A percentile compares a stretch with the other conserved stretches of the same genome.
phyloP scores from a whole-genome alignment of 1,139 yeast species.

The Magnusiomyces paraingens region DNA sequence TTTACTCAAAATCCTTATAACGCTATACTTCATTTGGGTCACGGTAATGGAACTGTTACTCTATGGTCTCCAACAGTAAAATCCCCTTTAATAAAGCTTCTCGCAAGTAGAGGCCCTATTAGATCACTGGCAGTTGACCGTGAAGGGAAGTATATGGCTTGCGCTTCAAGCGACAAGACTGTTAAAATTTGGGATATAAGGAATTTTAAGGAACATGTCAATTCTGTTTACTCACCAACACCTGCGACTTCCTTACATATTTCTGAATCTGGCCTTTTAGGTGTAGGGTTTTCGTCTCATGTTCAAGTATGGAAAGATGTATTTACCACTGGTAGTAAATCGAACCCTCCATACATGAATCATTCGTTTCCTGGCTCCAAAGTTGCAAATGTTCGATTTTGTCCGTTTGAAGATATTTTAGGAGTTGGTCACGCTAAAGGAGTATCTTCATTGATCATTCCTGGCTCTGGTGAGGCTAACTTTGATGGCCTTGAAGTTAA shows the following conservation, averaged over 20 bases:
- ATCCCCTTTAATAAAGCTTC: constrained; percentile 76
- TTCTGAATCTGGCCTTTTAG: constrained; percentile 80
- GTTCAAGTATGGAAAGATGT: constrained; percentile 54
- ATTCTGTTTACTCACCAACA: constrained; percentile 65
- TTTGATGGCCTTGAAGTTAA: constrained; percentile 90
- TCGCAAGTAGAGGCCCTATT: constrained; percentile 80
- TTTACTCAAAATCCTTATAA: constrained; percentile 93
- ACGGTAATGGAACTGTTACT: constrained; percentile 85
- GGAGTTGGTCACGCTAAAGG: constrained; percentile 84
- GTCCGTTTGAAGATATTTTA: constrained; percentile 93
- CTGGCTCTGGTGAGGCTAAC: constrained; percentile 98
- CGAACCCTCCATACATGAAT: constrained; percentile 77
- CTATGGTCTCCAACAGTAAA: constrained; percentile 91
- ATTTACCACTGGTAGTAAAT: constrained; percentile 31
- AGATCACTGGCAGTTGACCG: constrained; percentile 82
- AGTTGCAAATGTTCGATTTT: constrained; percentile 61
- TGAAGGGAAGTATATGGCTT: constrained; percentile 92
- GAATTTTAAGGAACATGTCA: constrained; percentile 62
- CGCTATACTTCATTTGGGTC: constrained; percentile 92
- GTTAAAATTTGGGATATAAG: constrained; percentile 93
- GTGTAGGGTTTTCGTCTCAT: constrained; percentile 94
- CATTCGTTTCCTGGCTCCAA: constrained; percentile 77
- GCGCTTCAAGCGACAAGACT: constrained; percentile 79
- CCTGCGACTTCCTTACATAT: constrained; percentile 77
- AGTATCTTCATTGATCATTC: constrained; percentile 72